These are phyloP conservation scores for Eutrema salsugineum DNA, from an alignment of 441 rosid species.

Conservation along the genomic window DNA sequence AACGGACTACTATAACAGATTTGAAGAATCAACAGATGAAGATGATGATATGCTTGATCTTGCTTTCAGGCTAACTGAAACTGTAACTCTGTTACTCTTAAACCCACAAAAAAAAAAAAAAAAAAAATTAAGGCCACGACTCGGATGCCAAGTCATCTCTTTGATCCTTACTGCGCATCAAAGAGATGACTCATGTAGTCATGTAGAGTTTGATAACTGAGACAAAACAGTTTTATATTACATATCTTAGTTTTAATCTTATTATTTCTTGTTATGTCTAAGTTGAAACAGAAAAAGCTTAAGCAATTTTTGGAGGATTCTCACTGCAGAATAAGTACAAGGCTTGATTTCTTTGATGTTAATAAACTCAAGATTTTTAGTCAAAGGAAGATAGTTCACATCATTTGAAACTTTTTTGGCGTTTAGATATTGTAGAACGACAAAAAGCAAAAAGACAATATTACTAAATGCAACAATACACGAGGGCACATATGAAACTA, in stretches of 20 bases:
- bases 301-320: not conserved
- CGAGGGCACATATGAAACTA: not conserved
- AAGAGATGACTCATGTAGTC: not conserved
- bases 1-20: constrained; percentile 65
- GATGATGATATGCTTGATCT: constrained; percentile 74
- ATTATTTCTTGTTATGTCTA: no score
- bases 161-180: constrained; percentile 23
- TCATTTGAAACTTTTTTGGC: not conserved
- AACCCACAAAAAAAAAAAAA: not conserved
- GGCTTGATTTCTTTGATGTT: not conserved
- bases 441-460: not conserved
- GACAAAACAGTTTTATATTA: not conserved
- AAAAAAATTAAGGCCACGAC: constrained; percentile 83
- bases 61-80: constrained; percentile 84
- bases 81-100: constrained; percentile 35
- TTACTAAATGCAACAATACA: not conserved
- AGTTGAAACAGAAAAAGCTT: not conserved
- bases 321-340: not conserved
- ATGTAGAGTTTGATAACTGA: not conserved
- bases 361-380: not conserved
- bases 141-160: constrained; percentile 92
- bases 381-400: not conserved
- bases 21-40: constrained; percentile 83
- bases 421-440: not conserved
- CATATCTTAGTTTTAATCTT: not conserved